phyloP scores from a whole-genome alignment of 2,329 filamentous ascomycete species.

The Camillea tinctor region DNA sequence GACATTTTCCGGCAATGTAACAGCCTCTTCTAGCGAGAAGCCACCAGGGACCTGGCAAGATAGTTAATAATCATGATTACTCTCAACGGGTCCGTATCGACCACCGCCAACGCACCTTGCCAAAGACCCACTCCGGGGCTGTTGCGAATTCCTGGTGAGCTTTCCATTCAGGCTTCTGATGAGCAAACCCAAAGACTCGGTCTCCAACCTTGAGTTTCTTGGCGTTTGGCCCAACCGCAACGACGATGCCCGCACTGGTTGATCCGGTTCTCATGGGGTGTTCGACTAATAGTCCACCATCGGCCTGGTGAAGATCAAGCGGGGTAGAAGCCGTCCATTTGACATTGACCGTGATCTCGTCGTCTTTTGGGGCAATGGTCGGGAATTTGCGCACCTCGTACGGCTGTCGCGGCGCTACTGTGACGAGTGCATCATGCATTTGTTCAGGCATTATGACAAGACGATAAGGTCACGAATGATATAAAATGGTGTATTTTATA shows the following conservation, averaged over 20 bases:
- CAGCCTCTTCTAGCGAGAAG: slow-evolving; percentile 24
- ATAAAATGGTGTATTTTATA: not conserved
- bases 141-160: slow-evolving; percentile 57
- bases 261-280: slow-evolving; percentile 51
- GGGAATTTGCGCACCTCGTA: slow-evolving; percentile 26
- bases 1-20: slow-evolving; percentile 55
- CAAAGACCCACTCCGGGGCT: slow-evolving; percentile 47
- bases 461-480: not conserved
- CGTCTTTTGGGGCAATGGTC: slow-evolving; percentile 33
- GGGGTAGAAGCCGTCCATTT: slow-evolving; percentile 61
- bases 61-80: slow-evolving; percentile 2
- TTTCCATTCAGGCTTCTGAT: slow-evolving; percentile 45
- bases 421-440: slow-evolving; percentile 28
- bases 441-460: slow-evolving; percentile 14
- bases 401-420: slow-evolving; percentile 25
- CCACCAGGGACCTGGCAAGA: slow-evolving; percentile 20
- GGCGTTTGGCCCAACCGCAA: slow-evolving; percentile 45
- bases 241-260: slow-evolving; percentile 51
- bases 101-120: slow-evolving; percentile 32
- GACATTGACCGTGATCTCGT: slow-evolving; percentile 54
- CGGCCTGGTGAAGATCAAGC: slow-evolving; percentile 60
- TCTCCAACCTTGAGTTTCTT: slow-evolving; percentile 51
- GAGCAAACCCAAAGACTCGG: slow-evolving; percentile 55
- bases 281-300: slow-evolving; percentile 55
- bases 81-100: not conserved